Percentiles rank a stretch among this genome's conserved stretches.
phyloP scores from a whole-genome alignment of 805 yeast genomes.

The Yarrowia alimentaria region DNA sequence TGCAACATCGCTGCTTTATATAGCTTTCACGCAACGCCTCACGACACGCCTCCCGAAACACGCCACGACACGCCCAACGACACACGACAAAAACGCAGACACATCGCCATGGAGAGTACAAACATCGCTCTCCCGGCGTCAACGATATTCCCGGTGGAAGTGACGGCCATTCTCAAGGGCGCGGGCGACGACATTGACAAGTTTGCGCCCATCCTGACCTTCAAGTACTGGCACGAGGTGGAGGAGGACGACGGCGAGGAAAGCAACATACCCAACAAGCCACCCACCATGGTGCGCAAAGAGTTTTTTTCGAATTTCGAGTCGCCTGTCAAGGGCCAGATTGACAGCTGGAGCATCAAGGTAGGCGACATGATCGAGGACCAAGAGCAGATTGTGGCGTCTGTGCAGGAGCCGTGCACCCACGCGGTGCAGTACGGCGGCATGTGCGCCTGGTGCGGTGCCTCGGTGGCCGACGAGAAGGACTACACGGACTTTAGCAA shows the following conservation, averaged over 20 bases:
- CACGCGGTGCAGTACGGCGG: slow-evolving; percentile 96
- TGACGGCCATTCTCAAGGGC: slow-evolving; percentile 49
- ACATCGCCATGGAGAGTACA: slow-evolving; percentile 40
- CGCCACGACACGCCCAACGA: not conserved
- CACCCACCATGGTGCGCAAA: slow-evolving; percentile 34
- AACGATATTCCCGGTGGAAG: slow-evolving; percentile 65
- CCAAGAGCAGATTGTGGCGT: slow-evolving; percentile 50
- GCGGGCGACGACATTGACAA: slow-evolving; percentile 50
- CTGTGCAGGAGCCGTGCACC: slow-evolving; percentile 76
- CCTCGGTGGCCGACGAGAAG: slow-evolving; percentile 56
- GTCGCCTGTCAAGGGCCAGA: slow-evolving; percentile 73
- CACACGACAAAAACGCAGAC: not conserved
- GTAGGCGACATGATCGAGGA: slow-evolving; percentile 58
- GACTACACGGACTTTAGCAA: slow-evolving; percentile 73
- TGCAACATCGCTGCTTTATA: slow-evolving; percentile 11
- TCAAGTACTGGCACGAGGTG: slow-evolving; percentile 61
- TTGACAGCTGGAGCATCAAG: slow-evolving; percentile 51
- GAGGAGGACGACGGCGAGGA: slow-evolving; percentile 41
- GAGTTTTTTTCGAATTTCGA: slow-evolving; percentile 58
- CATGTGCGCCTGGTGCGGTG: slow-evolving; percentile 89
- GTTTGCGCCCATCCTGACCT: slow-evolving; percentile 56
- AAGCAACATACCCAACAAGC: slow-evolving; percentile 35
- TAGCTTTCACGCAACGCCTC: not conserved
- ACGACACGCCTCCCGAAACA: too few relatives aligned
- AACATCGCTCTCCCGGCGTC: slow-evolving; percentile 57